These are phyloP conservation scores for Wickerhamiella allomyrinae DNA, from an alignment of 805 yeast genomes.

Conservation along the genomic window DNA sequence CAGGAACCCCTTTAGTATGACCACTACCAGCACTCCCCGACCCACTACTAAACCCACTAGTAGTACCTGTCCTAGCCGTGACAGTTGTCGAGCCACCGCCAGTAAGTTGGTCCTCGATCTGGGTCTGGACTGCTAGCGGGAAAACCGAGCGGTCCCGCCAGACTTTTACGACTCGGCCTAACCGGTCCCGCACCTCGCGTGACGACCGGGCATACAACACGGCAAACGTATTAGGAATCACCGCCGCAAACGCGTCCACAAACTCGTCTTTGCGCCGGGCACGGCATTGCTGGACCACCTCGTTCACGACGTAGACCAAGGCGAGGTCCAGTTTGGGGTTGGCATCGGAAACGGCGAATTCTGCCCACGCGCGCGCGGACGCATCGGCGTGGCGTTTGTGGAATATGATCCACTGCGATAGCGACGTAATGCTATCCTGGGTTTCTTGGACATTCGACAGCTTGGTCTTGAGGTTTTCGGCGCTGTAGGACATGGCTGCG, in stretches of 20 bases:
- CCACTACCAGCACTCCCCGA: background rate
- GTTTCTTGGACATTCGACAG: conserved; percentile 36
- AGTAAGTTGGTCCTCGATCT: conserved; percentile 16
- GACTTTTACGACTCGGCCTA: conserved; percentile 45
- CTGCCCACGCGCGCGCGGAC: conserved; percentile 41
- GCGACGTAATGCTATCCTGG: conserved; percentile 59
- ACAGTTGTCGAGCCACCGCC: background rate
- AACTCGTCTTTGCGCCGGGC: conserved; percentile 47
- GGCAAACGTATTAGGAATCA: conserved; percentile 26
- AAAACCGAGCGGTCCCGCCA: conserved; percentile 54
- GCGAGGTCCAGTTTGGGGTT: conserved; percentile 36
- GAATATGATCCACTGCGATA: conserved; percentile 57
- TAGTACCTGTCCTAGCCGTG: background rate
- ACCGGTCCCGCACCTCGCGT: conserved; percentile 34
- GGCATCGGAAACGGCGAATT: conserved; percentile 22
- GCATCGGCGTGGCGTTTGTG: conserved; percentile 44
- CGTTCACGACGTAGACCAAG: conserved; percentile 61
- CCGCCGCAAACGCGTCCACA: conserved; percentile 39
- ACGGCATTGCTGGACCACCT: conserved; percentile 65
- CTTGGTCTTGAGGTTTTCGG: conserved; percentile 16
- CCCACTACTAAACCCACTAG: background rate
- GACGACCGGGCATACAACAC: conserved; percentile 27
- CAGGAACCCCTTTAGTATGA: background rate
- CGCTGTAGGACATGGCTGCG: conserved; percentile 20
- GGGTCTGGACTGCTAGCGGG: conserved; percentile 21